Base-by-base conservation (phyloP, 306 rosid species). In the Prosopis cineraria region DNA sequence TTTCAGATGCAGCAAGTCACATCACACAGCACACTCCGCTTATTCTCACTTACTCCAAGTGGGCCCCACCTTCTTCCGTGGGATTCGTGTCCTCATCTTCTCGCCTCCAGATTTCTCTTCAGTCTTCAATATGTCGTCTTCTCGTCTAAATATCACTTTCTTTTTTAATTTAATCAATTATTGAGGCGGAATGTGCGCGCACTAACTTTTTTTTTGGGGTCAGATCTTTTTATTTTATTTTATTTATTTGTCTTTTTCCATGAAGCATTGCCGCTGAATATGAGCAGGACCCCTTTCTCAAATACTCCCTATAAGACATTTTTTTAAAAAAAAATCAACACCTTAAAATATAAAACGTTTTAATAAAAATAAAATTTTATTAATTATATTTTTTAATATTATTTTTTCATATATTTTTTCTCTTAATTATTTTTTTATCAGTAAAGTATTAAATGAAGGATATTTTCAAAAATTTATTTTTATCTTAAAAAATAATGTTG, bases 81-180 rank as follows among this genome's bases (percentile, higher is more conserved):
- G 13, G 52, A 41, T 68, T 68, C 72, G 34, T 40, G 72, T 25
- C 63, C 17, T 10, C 63, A 3, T 68, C 59, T 74, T 72, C 75
- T 53, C 48, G 20, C 16, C 1, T 68, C 53, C 11, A 34, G 55
- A 47, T 34, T 22, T 64, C 13, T 24, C 47, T 17, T n/a, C n/a
- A n/a, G n/a, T n/a, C n/a, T n/a, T 27, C 47, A 37, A 37, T 2
- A n/a, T 66, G 37, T 13, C 71, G 30, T 37, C 9, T 66, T 2
- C 17, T 24, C 8, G 8, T 2, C 68, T 3, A 33, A 7, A 63
- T 8, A 6, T 63, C 68, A 17, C 43, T 17, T n/a, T 63, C 68
- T 63, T 31, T 17, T 27, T 59, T 31, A 12, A 24, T 9, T 55
- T 24, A 22, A 24, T 22, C 62, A 55, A 27, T 59, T 59, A 59